Evolutionary conservation across 1,284 basidiomycete genomes (phyloP), one percentile per base, ranked within the genome.

Genomic region (Violaceomyces palustris): DNA sequence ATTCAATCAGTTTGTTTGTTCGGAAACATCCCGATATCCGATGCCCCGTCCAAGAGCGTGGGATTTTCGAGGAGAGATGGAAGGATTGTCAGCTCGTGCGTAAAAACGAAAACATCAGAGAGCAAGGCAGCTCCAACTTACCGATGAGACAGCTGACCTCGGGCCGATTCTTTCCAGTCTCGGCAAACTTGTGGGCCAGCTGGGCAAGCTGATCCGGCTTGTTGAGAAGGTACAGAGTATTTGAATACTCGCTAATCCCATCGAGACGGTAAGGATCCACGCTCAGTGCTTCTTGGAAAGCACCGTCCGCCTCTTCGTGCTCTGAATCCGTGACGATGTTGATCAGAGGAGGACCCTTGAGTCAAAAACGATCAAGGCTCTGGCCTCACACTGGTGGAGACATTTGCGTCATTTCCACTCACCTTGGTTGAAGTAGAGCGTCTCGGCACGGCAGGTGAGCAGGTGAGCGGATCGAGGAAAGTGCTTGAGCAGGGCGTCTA

Each of bases 171-270:
- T 52, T 47, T 30, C 63, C 66, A 12, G 64, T 54, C 21, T 63
- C 49, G 32, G 62, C 58, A 33, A 71, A 64, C 27, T 59, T 59
- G 52, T 94, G 90, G 9, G 93, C 93, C 19, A 99, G 80, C 69
- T 85, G 85, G 11, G 91, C 90, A 25, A 99, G 78, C 72, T 92
- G 90, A 24, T 88, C 79, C 29, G 82, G 81, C 63, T 89, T 89
- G 65, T 92, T 87, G 45, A 88, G 88, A 5, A 98, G 89, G 74
- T 97, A 98, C 30, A 98, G 80, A 67, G 97, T 93, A 72, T 98
- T 96, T 43, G 91, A 94, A 74, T 89, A 93, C 41, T 96, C 85
- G 70, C 97, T 93, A 39, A 98, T 85, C 63, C 96, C 89, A 61
- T 98, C 94, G 51, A 96, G 82, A 19, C 92, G 81, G 75, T 84